Conservation (phyloP, 805 yeast genomes). For the Schwanniomyces pseudopolymorphus region DNA sequence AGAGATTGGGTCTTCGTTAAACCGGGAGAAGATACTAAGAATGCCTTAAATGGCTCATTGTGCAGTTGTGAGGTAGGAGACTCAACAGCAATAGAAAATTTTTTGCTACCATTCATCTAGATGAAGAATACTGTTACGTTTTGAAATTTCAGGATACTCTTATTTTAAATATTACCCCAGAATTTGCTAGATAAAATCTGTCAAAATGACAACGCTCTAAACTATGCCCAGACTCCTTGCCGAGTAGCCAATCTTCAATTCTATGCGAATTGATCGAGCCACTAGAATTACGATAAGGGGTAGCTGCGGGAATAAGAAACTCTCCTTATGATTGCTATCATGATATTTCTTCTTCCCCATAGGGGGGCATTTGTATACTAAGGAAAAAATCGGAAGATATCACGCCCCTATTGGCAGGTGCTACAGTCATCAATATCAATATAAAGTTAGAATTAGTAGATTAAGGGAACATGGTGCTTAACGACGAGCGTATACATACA, state of each 20-base stretch:
- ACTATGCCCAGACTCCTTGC: background rate
- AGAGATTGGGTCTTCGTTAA: constrained; percentile 6
- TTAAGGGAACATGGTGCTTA: no score
- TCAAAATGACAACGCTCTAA: background rate
- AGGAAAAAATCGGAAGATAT: no score
- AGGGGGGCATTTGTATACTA: background rate
- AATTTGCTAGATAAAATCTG: background rate
- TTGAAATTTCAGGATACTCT: background rate
- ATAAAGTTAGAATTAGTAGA: background rate
- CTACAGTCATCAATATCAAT: no score
- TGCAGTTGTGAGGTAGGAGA: constrained; percentile 1
- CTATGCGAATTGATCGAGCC: background rate
- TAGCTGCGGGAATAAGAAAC: background rate
- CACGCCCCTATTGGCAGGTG: no score
- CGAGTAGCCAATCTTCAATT: background rate
- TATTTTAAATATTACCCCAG: background rate
- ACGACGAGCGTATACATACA: no score
- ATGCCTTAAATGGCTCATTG: constrained; percentile 20
- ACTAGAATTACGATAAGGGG: background rate
- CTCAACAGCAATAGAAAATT: constrained; percentile 17
- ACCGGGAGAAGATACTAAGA: constrained; percentile 11
- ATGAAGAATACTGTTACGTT: no score
- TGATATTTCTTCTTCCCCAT: background rate
- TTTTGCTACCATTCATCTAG: constrained; percentile 4
- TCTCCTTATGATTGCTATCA: constrained; percentile 1